These are phyloP conservation scores for Microascus cirrosus DNA, from an alignment of 2,329 filamentous ascomycete species.

Conservation along the genomic window DNA sequence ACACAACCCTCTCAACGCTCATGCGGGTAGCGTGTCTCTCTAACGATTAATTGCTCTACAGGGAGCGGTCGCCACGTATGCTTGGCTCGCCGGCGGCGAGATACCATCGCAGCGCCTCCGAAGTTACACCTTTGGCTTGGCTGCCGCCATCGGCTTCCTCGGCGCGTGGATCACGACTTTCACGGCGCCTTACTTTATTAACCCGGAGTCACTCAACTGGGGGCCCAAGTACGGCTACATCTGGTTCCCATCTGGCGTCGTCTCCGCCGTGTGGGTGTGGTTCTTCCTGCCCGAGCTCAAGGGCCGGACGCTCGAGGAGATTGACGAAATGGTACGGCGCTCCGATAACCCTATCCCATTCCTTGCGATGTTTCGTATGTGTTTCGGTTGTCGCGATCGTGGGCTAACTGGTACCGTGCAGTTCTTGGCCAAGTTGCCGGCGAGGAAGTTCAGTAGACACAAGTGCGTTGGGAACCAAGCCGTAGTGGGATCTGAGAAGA, in stretches of 20 bases:
- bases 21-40: no score
- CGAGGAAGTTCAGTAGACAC: slow-evolving; percentile 4
- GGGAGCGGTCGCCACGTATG: slow-evolving; percentile 36
- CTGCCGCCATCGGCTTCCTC: slow-evolving; percentile 34
- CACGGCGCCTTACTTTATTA: slow-evolving; percentile 43
- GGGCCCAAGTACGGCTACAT: slow-evolving; percentile 39
- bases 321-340: slow-evolving; percentile 8
- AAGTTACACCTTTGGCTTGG: slow-evolving; percentile 37
- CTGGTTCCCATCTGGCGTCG: slow-evolving; percentile 24
- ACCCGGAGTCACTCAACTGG: slow-evolving; percentile 36
- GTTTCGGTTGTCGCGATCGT: neutral
- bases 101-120: slow-evolving; percentile 39
- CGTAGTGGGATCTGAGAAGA: neutral
- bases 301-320: slow-evolving; percentile 10
- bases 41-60: slow-evolving; percentile 5
- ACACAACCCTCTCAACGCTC: neutral
- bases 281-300: slow-evolving; percentile 7
- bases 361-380: no score
- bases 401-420: neutral
- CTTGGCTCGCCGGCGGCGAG: slow-evolving; percentile 40
- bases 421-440: slow-evolving; percentile 7
- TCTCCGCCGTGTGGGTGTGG: slow-evolving; percentile 5
- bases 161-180: slow-evolving; percentile 40
- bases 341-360: neutral
- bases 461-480: neutral